Percentiles rank a stretch among this genome's conserved stretches.
These are phyloP conservation scores for Gaeumannomyces tritici DNA, from an alignment of 2,329 filamentous ascomycete genomes.

Conservation along the genomic window DNA sequence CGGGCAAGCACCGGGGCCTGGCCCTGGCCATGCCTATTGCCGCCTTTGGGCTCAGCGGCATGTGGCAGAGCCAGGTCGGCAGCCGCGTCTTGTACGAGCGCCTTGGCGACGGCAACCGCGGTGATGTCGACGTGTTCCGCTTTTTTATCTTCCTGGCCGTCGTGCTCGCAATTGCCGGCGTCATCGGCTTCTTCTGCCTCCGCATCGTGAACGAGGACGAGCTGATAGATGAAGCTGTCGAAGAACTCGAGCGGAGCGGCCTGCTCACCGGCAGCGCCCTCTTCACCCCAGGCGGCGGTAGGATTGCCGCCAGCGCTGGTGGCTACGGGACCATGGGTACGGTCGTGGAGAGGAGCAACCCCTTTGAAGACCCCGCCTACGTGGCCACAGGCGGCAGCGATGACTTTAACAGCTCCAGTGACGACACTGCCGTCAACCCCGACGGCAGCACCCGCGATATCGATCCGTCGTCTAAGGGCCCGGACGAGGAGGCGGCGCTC, in stretches of 20 bases:
- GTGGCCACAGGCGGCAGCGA: neutral
- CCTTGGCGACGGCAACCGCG: conserved; percentile 49
- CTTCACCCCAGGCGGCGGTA: conserved; percentile 42
- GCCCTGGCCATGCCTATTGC: conserved; percentile 88
- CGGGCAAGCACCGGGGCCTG: conserved; percentile 76
- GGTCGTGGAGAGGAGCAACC: conserved; percentile 25
- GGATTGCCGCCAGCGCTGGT: conserved; percentile 22
- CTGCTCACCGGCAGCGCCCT: conserved; percentile 67
- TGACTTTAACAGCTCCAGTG: conserved; percentile 4
- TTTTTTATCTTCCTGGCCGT: conserved; percentile 82
- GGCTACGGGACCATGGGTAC: conserved; percentile 53
- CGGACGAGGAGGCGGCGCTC: conserved; percentile 7
- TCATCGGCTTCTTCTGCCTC: conserved; percentile 65
- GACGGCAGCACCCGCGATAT: neutral
- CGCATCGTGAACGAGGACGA: conserved; percentile 76
- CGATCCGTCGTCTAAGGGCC: neutral
- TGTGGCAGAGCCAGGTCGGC: conserved; percentile 90
- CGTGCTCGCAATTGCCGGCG: conserved; percentile 59
- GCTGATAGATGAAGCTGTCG: conserved; percentile 81
- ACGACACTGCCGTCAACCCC: conserved; percentile 5
- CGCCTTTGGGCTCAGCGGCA: conserved; percentile 83
- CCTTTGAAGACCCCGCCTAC: conserved; percentile 16
- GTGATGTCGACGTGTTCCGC: conserved; percentile 64
- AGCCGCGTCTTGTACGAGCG: conserved; percentile 67
- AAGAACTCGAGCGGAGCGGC: conserved; percentile 84